phyloP scores from a whole-genome alignment of 1,284 basidiomycete species.

The Fomitopsis pinicola region DNA sequence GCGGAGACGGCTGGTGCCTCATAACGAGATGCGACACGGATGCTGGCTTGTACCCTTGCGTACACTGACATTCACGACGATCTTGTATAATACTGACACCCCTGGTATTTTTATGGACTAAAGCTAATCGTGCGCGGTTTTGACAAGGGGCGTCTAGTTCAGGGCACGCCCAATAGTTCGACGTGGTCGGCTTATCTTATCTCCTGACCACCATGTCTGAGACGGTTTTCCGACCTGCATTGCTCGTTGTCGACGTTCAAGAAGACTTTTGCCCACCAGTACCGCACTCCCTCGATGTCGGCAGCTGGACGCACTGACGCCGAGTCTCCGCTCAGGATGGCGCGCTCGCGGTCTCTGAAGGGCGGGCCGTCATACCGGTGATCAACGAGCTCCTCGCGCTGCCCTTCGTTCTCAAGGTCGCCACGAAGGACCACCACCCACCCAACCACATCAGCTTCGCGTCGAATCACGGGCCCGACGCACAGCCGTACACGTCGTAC shows the following conservation, averaged over 20 bases:
- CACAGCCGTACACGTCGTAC: slow-evolving; percentile 42
- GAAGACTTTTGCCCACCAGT: slow-evolving; percentile 63
- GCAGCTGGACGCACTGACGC: not conserved
- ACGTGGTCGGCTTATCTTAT: not conserved
- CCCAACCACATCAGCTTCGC: slow-evolving; percentile 60
- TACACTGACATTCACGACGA: not conserved
- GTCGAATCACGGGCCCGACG: slow-evolving; percentile 37
- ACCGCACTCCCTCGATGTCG: not conserved
- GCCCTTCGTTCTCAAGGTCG: slow-evolving; percentile 37
- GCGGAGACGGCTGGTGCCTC: slow-evolving; percentile 53
- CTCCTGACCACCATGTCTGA: slow-evolving; percentile 1
- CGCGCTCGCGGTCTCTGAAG: slow-evolving; percentile 47
- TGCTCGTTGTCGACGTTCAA: slow-evolving; percentile 57
- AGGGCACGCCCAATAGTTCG: not conserved
- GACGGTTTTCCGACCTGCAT: slow-evolving; percentile 28
- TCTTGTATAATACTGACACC: not conserved
- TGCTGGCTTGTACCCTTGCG: not conserved
- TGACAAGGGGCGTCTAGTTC: not conserved
- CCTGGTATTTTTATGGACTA: not conserved
- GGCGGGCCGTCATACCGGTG: slow-evolving; percentile 39
- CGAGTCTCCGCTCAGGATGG: slow-evolving; percentile 31
- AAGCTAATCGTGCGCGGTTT: not conserved
- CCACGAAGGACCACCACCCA: slow-evolving; percentile 53
- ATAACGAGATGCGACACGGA: slow-evolving; percentile 7
- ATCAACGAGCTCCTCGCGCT: slow-evolving; percentile 42